Base-by-base conservation (phyloP, 441 rosid genomes). In the Corymbia calophylla region DNA sequence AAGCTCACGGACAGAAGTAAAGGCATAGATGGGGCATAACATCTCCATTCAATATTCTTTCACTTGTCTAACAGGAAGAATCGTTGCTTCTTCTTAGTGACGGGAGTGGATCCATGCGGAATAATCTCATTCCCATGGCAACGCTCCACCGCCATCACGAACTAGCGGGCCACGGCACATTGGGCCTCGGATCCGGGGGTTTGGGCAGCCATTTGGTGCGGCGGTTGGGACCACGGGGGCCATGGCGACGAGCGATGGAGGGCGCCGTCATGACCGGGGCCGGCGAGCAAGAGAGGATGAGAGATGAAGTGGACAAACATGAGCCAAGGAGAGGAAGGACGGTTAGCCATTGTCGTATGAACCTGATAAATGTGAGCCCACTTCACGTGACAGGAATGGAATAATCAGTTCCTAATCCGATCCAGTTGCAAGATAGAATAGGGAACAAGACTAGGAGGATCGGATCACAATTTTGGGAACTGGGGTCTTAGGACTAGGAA, bases 21-120 rank as follows among this genome's bases (percentile, higher is more conserved):
- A 62, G 68, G 32, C 9, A 17, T 1, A 0, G 2, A 17, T 1
- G 0, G 2, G 14, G 62, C 62, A 9, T 23, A 58, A 23, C 13
- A 58, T 23, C 62, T 58, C 62, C 14, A 58, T 6, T 58, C 13
- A 3, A 58, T 58, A 29, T 58, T 58, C 29, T 23, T 58, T 58
- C 25, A 14, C 68, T 29, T 13, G 68, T 62, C 21, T 31, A 16
- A 31, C 3, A 68, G 17, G 32, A 19, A 18, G 47, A 68, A 68
- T 16, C 18, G 47, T 32, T 9, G 18, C 80, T 68, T 32, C 7
- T 18, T 25, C 25, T 32, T 32, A 32, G 25, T 68, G 80, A 32
- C 1, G 8, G 25, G 47, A 68, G 80, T 32, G 47, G 80, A 68
- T 68, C 39, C 39, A 39, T 68, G 80, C 3, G 1, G 15, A 31